phyloP scores from a whole-genome alignment of 1,284 basidiomycete genomes.

The Exobasidium cylindrosporum region DNA sequence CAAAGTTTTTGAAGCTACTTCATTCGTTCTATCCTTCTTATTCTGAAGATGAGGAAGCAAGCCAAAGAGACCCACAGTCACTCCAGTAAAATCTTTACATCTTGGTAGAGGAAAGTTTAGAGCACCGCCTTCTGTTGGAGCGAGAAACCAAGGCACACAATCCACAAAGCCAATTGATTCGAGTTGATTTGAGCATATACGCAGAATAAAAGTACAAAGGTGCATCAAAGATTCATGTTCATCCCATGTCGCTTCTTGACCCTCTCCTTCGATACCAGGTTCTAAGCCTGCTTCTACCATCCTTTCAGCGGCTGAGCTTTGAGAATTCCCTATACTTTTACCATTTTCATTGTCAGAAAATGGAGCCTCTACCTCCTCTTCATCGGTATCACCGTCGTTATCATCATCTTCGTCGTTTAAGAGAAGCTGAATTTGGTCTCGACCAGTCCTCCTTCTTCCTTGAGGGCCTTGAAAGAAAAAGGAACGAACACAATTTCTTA shows the following conservation, averaged over 20 bases:
- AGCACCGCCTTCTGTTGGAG: not conserved
- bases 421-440: not conserved
- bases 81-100: conserved; percentile 3
- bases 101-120: not conserved
- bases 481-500: not conserved
- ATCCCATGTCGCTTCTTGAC: conserved; percentile 10
- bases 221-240: conserved; percentile 7
- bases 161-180: not conserved
- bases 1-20: not conserved
- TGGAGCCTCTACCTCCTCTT: not conserved
- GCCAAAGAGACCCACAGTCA: conserved; percentile 5
- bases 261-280: conserved; percentile 4
- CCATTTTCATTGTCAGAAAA: not conserved
- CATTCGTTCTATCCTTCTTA: not conserved
- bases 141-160: conserved; percentile 8
- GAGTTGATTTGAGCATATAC: not conserved
- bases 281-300: not conserved
- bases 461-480: conserved; percentile 10
- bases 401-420: not conserved
- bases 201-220: conserved; percentile 1
- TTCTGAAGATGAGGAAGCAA: conserved; percentile 7
- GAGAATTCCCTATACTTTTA: not conserved
- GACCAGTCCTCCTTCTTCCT: not conserved
- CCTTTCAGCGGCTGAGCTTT: not conserved
- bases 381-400: not conserved